Conservation (phyloP, 164 flowering plant genomes). For the Stephania japonica region DNA sequence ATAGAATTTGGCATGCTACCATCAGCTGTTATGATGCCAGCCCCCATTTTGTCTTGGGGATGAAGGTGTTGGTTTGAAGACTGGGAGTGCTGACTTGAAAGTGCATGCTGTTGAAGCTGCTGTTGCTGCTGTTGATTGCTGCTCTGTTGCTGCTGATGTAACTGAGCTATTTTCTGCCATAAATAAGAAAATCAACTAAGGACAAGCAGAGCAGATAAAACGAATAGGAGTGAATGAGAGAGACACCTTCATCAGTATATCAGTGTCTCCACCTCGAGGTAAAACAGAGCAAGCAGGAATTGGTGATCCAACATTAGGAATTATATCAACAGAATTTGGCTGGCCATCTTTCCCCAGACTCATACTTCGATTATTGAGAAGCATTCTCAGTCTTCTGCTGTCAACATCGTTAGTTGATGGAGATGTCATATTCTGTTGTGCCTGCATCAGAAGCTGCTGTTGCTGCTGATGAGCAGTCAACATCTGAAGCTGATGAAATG, state of each 20-base stretch:
- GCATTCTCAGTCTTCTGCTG: slow-evolving; percentile 76
- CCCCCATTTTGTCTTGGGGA: slow-evolving; percentile 76
- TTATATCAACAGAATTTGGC: slow-evolving; percentile 66
- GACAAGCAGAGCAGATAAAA: neutral
- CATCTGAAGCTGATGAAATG: slow-evolving; percentile 86
- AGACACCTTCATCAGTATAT: slow-evolving; percentile 72
- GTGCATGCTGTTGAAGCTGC: slow-evolving; percentile 71
- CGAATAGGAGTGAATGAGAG: neutral
- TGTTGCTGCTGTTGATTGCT: slow-evolving; percentile 47
- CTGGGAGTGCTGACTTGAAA: slow-evolving; percentile 72
- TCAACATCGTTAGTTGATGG: slow-evolving; percentile 72
- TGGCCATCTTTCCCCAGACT: slow-evolving; percentile 69
- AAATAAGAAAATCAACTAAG: slow-evolving; percentile 14
- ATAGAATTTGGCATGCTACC: slow-evolving; percentile 85
- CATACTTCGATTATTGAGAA: slow-evolving; percentile 54
- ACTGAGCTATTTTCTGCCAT: slow-evolving; percentile 70
- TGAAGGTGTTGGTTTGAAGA: slow-evolving; percentile 64
- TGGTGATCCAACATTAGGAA: slow-evolving; percentile 72
- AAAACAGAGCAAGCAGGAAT: slow-evolving; percentile 53
- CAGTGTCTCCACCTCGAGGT: slow-evolving; percentile 74
- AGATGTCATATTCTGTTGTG: slow-evolving; percentile 77
- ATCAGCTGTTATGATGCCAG: slow-evolving; percentile 66
- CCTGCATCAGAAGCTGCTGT: slow-evolving; percentile 74
- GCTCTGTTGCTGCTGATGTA: slow-evolving; percentile 63
- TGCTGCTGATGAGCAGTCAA: slow-evolving; percentile 87